Conservation (phyloP, 108 stramenopile genomes). For the Nannochloropsis granulata region DNA sequence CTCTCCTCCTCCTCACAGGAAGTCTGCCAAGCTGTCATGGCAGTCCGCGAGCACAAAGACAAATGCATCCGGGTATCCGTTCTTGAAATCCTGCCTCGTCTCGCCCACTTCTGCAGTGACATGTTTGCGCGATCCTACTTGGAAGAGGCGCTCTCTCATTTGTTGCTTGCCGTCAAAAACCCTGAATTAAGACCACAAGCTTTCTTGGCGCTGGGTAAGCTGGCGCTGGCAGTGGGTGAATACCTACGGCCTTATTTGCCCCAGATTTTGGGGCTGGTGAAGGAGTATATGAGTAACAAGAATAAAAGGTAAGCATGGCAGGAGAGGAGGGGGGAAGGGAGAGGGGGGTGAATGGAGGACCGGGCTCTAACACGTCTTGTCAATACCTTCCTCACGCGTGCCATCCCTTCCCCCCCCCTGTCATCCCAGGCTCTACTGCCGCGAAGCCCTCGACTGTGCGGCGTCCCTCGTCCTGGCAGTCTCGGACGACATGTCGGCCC, state of each 20-base stretch:
- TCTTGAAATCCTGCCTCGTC: slow-evolving; percentile 61
- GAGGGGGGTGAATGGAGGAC: neutral
- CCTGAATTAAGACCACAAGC: slow-evolving; percentile 60
- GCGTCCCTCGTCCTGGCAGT: slow-evolving; percentile 77
- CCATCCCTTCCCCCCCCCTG: neutral
- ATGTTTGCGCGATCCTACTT: slow-evolving; percentile 70
- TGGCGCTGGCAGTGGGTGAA: slow-evolving; percentile 63
- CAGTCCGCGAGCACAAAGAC: slow-evolving; percentile 49
- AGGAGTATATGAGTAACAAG: slow-evolving; percentile 44
- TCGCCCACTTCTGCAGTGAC: slow-evolving; percentile 59
- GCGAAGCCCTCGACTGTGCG: slow-evolving; percentile 63
- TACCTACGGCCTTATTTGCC: slow-evolving; percentile 15
- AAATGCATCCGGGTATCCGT: slow-evolving; percentile 64
- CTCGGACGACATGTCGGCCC: slow-evolving; percentile 50
- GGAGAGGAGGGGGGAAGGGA: neutral
- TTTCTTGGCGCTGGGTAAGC: slow-evolving; percentile 63
- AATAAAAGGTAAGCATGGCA: slow-evolving; percentile 29
- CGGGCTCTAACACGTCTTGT: neutral
- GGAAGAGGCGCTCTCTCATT: slow-evolving; percentile 49
- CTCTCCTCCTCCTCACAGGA: slow-evolving; percentile 39
- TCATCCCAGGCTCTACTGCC: neutral
- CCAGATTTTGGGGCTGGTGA: slow-evolving; percentile 54
- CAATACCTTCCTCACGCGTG: neutral
- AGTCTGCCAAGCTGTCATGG: slow-evolving; percentile 58
- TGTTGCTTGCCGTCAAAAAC: slow-evolving; percentile 37